Percentiles rank a stretch among this genome's conserved stretches.
These are phyloP conservation scores for Diutina pseudorugosa DNA, from an alignment of 1,139 yeast species.

Conservation along the genomic window DNA sequence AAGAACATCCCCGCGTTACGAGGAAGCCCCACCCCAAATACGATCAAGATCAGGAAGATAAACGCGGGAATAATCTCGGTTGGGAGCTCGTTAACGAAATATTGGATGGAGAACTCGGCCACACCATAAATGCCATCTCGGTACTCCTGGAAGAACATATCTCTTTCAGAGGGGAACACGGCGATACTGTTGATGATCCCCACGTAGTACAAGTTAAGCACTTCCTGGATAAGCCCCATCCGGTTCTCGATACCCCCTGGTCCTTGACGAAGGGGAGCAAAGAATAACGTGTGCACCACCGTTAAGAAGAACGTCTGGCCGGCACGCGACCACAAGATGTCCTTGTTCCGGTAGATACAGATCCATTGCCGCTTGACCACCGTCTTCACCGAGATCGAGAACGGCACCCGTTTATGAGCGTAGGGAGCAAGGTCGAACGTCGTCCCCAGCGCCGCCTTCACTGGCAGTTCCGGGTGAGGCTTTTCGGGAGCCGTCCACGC, in stretches of 20 bases:
- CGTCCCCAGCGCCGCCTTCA: not conserved
- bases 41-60: not conserved
- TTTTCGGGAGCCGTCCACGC: not conserved
- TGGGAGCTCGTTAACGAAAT: constrained; percentile 1
- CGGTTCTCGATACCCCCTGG: constrained; percentile 3
- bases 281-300: constrained; percentile 1
- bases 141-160: constrained; percentile 3
- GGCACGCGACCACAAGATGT: constrained; percentile 1
- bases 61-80: not conserved
- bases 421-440: not conserved
- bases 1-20: constrained; percentile 3
- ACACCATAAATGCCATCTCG: constrained; percentile 3
- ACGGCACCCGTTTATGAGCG: not conserved
- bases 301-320: not conserved
- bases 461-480: not conserved
- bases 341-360: not conserved
- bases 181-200: not conserved
- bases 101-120: not conserved
- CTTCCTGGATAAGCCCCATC: constrained; percentile 3
- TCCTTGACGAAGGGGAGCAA: constrained; percentile 1
- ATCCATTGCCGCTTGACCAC: not conserved
- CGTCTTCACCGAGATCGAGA: not conserved
- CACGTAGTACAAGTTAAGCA: constrained; percentile 2
- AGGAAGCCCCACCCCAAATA: constrained; percentile 3
- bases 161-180: not conserved